phyloP scores from a whole-genome alignment of 2,329 filamentous ascomycete species.

The Sphaceloma murrayae region DNA sequence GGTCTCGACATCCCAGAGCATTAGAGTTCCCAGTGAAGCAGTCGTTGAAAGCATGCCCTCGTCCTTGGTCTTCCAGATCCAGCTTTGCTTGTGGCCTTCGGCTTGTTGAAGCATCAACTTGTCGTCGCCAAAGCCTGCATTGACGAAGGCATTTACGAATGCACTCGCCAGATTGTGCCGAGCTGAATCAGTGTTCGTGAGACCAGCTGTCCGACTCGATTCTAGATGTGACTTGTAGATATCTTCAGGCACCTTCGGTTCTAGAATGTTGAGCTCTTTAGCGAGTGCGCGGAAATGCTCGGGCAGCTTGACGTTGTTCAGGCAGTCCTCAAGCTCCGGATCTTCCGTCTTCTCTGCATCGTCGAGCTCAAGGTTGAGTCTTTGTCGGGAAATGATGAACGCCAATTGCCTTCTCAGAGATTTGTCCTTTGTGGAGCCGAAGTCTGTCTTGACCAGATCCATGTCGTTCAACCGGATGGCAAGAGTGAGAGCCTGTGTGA shows the following conservation, averaged over 20 bases:
- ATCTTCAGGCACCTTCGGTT: constrained; percentile 93
- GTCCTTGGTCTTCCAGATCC: constrained; percentile 99
- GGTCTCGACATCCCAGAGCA: constrained; percentile 88
- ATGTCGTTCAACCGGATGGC: constrained; percentile 88
- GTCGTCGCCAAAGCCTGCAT: constrained; percentile 88
- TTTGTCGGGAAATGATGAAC: constrained; percentile 83
- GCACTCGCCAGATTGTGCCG: constrained; percentile 90
- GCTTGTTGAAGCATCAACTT: constrained; percentile 95
- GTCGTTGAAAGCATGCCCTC: constrained; percentile 96
- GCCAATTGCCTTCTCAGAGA: constrained; percentile 86
- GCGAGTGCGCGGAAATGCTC: constrained; percentile 90
- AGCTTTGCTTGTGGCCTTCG: constrained; percentile 64
- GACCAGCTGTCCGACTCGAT: constrained; percentile 80
- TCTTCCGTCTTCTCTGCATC: constrained; percentile 58
- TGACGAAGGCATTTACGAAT: constrained; percentile 95
- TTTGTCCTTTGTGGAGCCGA: constrained; percentile 69
- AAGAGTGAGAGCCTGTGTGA: constrained; percentile 85
- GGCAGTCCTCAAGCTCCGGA: constrained; percentile 65
- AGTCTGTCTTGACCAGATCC: constrained; percentile 66
- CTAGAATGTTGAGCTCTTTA: constrained; percentile 92
- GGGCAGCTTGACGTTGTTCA: constrained; percentile 78
- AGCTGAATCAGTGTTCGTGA: constrained; percentile 92
- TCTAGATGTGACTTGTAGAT: constrained; percentile 99
- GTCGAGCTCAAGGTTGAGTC: constrained; percentile 67
- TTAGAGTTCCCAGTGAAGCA: constrained; percentile 80